Evolutionary conservation across 352 stramenopile genomes (phyloP).

Genomic region (Phytophthora nicotianae): DNA sequence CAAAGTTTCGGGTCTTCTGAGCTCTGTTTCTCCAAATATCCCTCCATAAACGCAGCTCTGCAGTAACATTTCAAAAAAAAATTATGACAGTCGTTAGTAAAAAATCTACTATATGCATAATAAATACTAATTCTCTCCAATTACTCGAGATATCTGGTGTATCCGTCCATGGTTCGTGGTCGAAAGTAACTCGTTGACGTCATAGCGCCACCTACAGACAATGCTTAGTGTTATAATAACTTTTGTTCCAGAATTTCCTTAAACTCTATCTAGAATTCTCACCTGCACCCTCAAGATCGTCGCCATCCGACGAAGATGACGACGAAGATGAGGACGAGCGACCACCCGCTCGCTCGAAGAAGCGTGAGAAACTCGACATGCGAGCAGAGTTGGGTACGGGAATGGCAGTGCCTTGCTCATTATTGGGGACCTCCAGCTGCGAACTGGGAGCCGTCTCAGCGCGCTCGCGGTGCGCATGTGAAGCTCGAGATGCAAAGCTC

Average conservation of each 20-base stretch:
- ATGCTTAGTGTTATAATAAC: conserved; percentile 6
- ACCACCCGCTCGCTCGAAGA: conserved; percentile 32
- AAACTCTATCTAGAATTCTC: conserved; percentile 1
- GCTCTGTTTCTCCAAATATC: conserved; percentile 86
- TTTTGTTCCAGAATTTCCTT: not conserved
- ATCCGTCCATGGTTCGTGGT: conserved; percentile 63
- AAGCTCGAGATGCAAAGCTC: conserved; percentile 14
- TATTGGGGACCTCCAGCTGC: conserved; percentile 11
- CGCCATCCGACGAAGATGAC: conserved; percentile 30
- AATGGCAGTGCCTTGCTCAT: conserved; percentile 15
- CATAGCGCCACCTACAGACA: conserved; percentile 17
- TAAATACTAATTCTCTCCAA: not conserved
- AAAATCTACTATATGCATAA: not conserved
- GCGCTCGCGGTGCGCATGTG: conserved; percentile 32
- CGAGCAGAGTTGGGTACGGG: conserved; percentile 13
- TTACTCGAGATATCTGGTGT: conserved; percentile 69
- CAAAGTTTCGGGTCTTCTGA: conserved; percentile 66
- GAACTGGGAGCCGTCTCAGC: conserved; percentile 35
- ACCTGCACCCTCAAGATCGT: conserved; percentile 30
- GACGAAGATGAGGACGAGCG: conserved; percentile 39
- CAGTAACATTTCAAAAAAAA: conserved; percentile 5
- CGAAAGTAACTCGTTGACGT: conserved; percentile 72
- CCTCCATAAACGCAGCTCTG: conserved; percentile 76
- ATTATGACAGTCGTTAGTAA: not conserved
- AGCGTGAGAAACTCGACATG: conserved; percentile 34